A percentile compares a stretch with the other conserved stretches of the same genome.
These are phyloP conservation scores for Malus orientalis DNA, from an alignment of 306 rosid genomes.

Conservation along the genomic window DNA sequence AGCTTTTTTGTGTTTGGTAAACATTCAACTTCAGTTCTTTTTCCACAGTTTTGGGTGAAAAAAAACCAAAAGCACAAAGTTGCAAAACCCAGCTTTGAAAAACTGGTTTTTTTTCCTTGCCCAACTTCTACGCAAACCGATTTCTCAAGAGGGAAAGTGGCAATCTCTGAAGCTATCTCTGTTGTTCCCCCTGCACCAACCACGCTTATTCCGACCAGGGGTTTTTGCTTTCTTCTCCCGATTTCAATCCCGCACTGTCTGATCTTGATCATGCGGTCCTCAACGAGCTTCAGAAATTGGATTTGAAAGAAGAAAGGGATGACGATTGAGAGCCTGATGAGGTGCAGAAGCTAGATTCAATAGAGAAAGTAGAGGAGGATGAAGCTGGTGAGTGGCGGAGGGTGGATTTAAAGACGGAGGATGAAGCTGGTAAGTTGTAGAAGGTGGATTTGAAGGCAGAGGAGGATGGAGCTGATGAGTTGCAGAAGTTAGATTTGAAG, in stretches of 20 bases:
- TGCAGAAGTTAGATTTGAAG: slow-evolving; percentile 29
- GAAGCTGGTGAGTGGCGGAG: slow-evolving; percentile 10
- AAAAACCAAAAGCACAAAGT: too few species aligned
- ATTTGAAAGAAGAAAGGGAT: slow-evolving; percentile 26
- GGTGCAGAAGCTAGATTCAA: slow-evolving; percentile 1
- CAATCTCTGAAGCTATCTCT: slow-evolving; percentile 42
- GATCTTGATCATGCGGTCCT: slow-evolving; percentile 25
- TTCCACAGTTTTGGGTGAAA: too few species aligned
- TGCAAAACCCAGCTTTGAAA: too few species aligned
- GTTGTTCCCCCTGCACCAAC: not conserved
- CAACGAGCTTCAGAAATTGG: slow-evolving; percentile 16
- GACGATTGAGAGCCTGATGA: not conserved
- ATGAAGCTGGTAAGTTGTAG: too few species aligned
- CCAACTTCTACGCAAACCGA: too few species aligned
- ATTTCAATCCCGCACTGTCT: slow-evolving; percentile 23
- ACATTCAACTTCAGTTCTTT: too few species aligned
- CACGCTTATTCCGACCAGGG: slow-evolving; percentile 9
- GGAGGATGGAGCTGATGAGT: slow-evolving; percentile 14
- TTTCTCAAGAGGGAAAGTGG: slow-evolving; percentile 50
- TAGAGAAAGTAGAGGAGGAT: slow-evolving; percentile 1
- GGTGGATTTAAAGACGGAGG: slow-evolving; percentile 24
- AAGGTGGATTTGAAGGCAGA: not conserved
- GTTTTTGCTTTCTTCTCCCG: slow-evolving; percentile 6
- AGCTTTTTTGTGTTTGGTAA: too few species aligned
- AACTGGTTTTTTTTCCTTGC: too few species aligned